These are phyloP conservation scores for Termitomyces sp. DNA, from an alignment of 768 basidiomycete genomes.

Conservation along the genomic window DNA sequence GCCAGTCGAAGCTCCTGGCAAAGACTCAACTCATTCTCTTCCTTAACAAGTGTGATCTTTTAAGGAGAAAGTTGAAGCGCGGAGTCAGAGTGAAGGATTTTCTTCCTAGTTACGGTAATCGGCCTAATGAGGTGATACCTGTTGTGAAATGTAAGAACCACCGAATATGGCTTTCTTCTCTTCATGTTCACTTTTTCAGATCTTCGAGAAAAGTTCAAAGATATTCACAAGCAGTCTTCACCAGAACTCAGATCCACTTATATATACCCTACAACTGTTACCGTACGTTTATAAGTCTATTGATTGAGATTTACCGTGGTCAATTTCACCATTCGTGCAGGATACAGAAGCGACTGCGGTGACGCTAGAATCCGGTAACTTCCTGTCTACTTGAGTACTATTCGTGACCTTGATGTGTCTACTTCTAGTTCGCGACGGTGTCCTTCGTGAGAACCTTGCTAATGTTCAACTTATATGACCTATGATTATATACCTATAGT, in stretches of 20 bases:
- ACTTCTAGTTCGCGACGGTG: slow-evolving; percentile 50
- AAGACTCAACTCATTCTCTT: slow-evolving; percentile 58
- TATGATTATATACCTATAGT: neutral
- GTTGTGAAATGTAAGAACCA: slow-evolving; percentile 58
- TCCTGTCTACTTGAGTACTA: neutral
- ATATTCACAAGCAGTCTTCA: slow-evolving; percentile 52
- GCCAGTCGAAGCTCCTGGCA: slow-evolving; percentile 57
- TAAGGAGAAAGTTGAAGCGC: slow-evolving; percentile 58
- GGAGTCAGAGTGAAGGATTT: slow-evolving; percentile 51
- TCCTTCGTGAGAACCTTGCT: slow-evolving; percentile 51
- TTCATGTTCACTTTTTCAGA: slow-evolving; percentile 29
- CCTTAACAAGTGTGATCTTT: slow-evolving; percentile 64
- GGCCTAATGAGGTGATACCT: slow-evolving; percentile 58
- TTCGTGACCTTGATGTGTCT: neutral
- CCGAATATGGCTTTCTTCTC: neutral
- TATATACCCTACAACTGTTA: slow-evolving; percentile 65
- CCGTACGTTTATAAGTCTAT: slow-evolving; percentile 36
- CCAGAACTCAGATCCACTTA: slow-evolving; percentile 52
- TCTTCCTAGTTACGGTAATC: slow-evolving; percentile 62
- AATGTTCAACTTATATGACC: slow-evolving; percentile 45
- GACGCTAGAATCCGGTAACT: slow-evolving; percentile 48
- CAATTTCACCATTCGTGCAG: slow-evolving; percentile 21
- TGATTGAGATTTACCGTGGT: neutral
- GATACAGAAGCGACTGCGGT: slow-evolving; percentile 58
- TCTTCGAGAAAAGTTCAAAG: slow-evolving; percentile 63